phyloP scores from a whole-genome alignment of 148 eudicot species.

The Spergularia marina region DNA sequence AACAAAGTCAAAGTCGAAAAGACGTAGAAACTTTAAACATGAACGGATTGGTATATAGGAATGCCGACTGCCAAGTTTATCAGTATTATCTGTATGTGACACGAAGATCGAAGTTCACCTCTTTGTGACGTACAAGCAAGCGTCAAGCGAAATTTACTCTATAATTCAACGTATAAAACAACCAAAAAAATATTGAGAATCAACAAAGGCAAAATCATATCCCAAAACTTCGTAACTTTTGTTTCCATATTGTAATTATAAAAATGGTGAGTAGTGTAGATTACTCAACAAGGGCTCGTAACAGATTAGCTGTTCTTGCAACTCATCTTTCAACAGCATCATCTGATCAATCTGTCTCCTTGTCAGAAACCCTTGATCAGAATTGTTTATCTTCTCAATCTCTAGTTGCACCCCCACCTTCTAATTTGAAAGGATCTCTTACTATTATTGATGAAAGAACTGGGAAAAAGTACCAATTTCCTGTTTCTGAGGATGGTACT shows the following conservation, averaged over 20 bases:
- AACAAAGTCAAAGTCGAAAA: too few relatives aligned
- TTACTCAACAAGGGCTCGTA: constrained; percentile 48
- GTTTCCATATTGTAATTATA: background rate
- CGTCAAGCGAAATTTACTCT: too few relatives aligned
- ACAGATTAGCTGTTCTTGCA: constrained; percentile 74
- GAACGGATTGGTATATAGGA: too few relatives aligned
- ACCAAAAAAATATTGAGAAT: too few relatives aligned
- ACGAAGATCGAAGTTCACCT: background rate
- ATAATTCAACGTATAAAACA: too few relatives aligned
- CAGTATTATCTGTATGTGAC: too few relatives aligned
- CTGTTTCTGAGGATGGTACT: constrained; percentile 76
- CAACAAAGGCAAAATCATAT: background rate
- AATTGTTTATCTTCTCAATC: constrained; percentile 50
- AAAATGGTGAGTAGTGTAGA: constrained; percentile 41
- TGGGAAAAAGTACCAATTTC: constrained; percentile 66
- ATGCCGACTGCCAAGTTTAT: too few relatives aligned
- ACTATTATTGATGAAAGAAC: constrained; percentile 77
- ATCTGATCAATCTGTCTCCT: constrained; percentile 25
- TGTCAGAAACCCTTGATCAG: constrained; percentile 37
- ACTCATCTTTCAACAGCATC: constrained; percentile 53
- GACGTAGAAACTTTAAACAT: too few relatives aligned
- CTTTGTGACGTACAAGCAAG: background rate
- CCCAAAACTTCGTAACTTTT: background rate
- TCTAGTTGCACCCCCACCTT: constrained; percentile 47
- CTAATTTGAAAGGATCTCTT: constrained; percentile 65